Conservation (phyloP, 2,329 filamentous ascomycete species). For the Fusarium sp. region DNA sequence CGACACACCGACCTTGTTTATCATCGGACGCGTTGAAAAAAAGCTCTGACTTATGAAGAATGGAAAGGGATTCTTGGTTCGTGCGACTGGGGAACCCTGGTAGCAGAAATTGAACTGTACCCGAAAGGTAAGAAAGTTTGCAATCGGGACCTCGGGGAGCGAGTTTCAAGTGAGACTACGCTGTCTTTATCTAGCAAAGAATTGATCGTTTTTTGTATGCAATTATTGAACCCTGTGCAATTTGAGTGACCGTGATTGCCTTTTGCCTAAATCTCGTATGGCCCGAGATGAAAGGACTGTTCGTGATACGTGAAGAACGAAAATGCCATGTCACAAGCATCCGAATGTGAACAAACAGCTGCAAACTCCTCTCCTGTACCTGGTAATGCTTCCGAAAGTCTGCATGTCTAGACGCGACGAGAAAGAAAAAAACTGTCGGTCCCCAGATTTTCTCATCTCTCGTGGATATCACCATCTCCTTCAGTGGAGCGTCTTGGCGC, state of each 20-base stretch:
- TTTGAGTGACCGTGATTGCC: not conserved
- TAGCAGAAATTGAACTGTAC: slow-evolving; percentile 11
- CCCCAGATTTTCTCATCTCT: slow-evolving; percentile 6
- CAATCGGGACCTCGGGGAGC: not conserved
- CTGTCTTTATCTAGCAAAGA: not conserved
- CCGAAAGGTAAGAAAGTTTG: slow-evolving; percentile 17
- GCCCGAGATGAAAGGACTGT: slow-evolving; percentile 30
- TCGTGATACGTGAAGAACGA: slow-evolving; percentile 28
- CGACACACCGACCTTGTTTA: slow-evolving; percentile 98
- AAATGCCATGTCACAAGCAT: not conserved
- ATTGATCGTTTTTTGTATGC: not conserved
- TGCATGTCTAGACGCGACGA: not conserved
- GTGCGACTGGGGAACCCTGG: slow-evolving; percentile 11
- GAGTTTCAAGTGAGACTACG: slow-evolving; percentile 14
- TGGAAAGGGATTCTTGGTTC: slow-evolving; percentile 47
- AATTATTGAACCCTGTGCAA: not conserved
- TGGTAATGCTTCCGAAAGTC: not conserved
- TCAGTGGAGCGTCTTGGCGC: slow-evolving; percentile 30
- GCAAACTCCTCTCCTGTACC: not conserved
- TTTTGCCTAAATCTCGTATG: slow-evolving; percentile 2
- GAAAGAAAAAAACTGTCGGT: not conserved
- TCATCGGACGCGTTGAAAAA: slow-evolving; percentile 94
- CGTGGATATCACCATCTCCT: slow-evolving; percentile 21
- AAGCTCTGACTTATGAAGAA: slow-evolving; percentile 85
- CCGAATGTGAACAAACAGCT: not conserved